Percentiles rank a stretch among this genome's conserved stretches.
phyloP scores from a whole-genome alignment of 306 rosid species.

The Abrus pulchellus region DNA sequence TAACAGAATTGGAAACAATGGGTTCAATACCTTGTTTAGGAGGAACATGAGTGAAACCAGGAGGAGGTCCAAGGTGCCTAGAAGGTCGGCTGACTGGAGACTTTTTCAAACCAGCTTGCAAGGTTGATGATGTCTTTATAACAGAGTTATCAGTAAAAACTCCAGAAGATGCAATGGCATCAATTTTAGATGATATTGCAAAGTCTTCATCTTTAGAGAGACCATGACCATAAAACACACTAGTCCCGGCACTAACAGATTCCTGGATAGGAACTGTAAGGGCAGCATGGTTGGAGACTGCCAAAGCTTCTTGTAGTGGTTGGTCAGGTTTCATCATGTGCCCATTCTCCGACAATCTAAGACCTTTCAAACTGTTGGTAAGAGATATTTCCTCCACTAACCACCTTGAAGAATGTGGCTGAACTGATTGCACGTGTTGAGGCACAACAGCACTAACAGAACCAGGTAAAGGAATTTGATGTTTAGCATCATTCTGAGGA shows the following conservation, averaged over 20 bases:
- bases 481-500: conserved; percentile 49
- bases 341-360: conserved; percentile 78
- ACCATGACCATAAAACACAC: conserved; percentile 56
- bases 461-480: conserved; percentile 60
- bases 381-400: conserved; percentile 65
- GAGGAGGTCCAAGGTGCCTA: conserved; percentile 96
- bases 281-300: conserved; percentile 48
- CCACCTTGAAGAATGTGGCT: conserved; percentile 65
- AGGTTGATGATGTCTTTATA: conserved; percentile 52
- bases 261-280: conserved; percentile 66
- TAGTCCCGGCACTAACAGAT: conserved; percentile 49
- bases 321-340: conserved; percentile 63
- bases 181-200: conserved; percentile 56
- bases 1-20: conserved; percentile 56
- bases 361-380: conserved; percentile 64
- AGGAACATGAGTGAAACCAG: conserved; percentile 82
- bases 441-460: conserved; percentile 58
- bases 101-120: conserved; percentile 61
- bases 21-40: conserved; percentile 66
- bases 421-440: conserved; percentile 63
- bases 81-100: conserved; percentile 83
- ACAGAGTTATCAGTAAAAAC: conserved; percentile 47
- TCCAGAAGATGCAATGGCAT: conserved; percentile 59
- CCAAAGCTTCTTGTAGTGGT: conserved; percentile 54
- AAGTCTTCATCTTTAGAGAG: conserved; percentile 63